Percentiles rank a stretch among this genome's conserved stretches.
phyloP scores from a whole-genome alignment of 2,329 filamentous ascomycete genomes.

The Exophiala calicioides region DNA sequence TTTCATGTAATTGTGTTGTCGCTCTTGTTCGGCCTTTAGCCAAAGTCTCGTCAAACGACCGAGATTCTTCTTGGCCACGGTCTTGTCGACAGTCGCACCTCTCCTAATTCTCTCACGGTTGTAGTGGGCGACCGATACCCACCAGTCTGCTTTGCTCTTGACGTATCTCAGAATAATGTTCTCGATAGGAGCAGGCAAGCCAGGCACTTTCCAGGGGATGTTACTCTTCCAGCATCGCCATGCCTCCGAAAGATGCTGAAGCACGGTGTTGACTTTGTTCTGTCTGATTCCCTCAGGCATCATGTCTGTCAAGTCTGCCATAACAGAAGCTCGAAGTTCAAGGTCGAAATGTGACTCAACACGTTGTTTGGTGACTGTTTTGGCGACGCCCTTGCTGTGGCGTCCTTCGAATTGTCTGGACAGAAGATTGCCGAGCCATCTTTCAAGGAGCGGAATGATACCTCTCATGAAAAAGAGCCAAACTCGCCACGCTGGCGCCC shows the following conservation, averaged over 20 bases:
- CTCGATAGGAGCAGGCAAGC: slow-evolving; percentile 92
- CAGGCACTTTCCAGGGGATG: slow-evolving; percentile 98
- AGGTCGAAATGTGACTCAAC: slow-evolving; percentile 98
- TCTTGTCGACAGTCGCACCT: slow-evolving; percentile 97
- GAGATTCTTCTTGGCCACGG: slow-evolving; percentile 98
- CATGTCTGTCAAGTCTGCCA: slow-evolving; percentile 99
- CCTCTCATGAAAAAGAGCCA: slow-evolving; percentile 99
- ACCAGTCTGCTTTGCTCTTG: slow-evolving; percentile 99
- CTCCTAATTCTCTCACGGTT: slow-evolving; percentile 95
- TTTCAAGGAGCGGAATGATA: slow-evolving; percentile 92
- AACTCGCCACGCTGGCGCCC: slow-evolving; percentile 97
- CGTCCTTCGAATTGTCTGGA: slow-evolving; percentile 97
- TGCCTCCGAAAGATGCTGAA: slow-evolving; percentile 95
- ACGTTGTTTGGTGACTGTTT: slow-evolving; percentile 98
- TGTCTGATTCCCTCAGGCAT: slow-evolving; percentile 99
- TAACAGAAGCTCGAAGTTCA: slow-evolving; percentile 94
- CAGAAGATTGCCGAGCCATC: slow-evolving; percentile 95
- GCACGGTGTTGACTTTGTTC: slow-evolving; percentile 96
- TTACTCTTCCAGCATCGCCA: slow-evolving; percentile 99
- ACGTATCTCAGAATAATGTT: slow-evolving; percentile 98
- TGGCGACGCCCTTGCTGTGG: slow-evolving; percentile 97
- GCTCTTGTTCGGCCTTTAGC: slow-evolving; percentile 97
- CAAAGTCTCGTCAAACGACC: slow-evolving; percentile 91
- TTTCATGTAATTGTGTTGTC: slow-evolving; percentile 99
- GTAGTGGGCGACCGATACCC: slow-evolving; percentile 98